Conservation (phyloP, 2,329 filamentous ascomycete genomes). For the Diplodia mutila region DNA sequence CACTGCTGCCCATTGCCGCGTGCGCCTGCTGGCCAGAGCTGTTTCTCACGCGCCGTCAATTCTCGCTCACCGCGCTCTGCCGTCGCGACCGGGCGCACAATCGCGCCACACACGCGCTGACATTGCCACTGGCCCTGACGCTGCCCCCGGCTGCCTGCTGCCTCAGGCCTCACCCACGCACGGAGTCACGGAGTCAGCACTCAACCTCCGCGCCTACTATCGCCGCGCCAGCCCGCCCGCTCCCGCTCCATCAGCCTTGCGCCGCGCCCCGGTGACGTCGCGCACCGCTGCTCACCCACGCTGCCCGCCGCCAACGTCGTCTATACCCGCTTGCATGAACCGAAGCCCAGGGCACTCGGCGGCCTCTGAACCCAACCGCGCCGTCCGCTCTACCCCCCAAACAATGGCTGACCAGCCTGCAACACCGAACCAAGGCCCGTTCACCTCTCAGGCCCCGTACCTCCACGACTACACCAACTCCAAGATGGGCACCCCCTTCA, state of each 20-base stretch:
- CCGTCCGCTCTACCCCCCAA: slow-evolving; percentile 11
- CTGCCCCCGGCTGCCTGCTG: neutral
- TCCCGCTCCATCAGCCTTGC: slow-evolving; percentile 16
- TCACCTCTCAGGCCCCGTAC: slow-evolving; percentile 37
- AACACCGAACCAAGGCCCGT: slow-evolving; percentile 33
- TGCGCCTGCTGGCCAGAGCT: slow-evolving; percentile 6
- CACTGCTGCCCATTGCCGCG: slow-evolving; percentile 2
- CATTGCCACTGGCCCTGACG: neutral
- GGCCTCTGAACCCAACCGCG: slow-evolving; percentile 13
- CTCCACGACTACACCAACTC: slow-evolving; percentile 41
- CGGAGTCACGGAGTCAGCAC: slow-evolving; percentile 13
- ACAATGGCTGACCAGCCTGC: slow-evolving; percentile 40
- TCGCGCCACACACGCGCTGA: too few relatives aligned
- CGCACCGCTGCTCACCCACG: neutral
- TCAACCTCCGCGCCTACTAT: neutral
- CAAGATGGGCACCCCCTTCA: slow-evolving; percentile 39
- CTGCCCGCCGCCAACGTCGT: neutral
- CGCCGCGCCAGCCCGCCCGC: slow-evolving; percentile 17
- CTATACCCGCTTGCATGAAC: slow-evolving; percentile 9
- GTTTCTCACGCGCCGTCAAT: neutral
- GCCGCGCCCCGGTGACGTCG: slow-evolving; percentile 6
- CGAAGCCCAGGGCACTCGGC: slow-evolving; percentile 22
- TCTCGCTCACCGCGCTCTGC: slow-evolving; percentile 13
- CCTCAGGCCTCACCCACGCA: slow-evolving; percentile 6
- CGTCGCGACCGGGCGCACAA: neutral